These are phyloP conservation scores for Daldinia sp. DNA, from an alignment of 2,329 filamentous ascomycete genomes.

Conservation along the genomic window DNA sequence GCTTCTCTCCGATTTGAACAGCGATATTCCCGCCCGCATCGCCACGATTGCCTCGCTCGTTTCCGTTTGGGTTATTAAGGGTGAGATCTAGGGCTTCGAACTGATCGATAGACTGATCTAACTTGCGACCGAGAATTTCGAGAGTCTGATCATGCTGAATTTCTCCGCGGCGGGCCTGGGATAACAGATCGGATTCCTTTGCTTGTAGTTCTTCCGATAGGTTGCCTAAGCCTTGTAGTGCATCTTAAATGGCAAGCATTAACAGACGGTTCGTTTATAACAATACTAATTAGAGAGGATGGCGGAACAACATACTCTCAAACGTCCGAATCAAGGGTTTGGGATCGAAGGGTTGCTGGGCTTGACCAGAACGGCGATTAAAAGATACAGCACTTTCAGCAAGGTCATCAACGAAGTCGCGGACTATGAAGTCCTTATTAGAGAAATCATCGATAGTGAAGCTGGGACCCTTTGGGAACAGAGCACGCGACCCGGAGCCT, in stretches of 20 bases:
- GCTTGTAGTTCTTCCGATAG: conserved; percentile 88
- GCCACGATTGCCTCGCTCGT: conserved; percentile 60
- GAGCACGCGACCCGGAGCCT: conserved; percentile 67
- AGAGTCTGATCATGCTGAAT: conserved; percentile 92
- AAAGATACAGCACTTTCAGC: conserved; percentile 85
- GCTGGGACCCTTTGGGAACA: conserved; percentile 82
- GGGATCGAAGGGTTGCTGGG: conserved; percentile 81
- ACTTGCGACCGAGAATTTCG: conserved; percentile 85
- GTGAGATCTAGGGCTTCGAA: conserved; percentile 92
- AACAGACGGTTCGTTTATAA: conserved; percentile 32
- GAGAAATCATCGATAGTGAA: conserved; percentile 92
- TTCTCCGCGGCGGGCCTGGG: conserved; percentile 90
- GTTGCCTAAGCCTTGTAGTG: conserved; percentile 74
- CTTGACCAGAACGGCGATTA: conserved; percentile 80
- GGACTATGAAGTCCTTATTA: conserved; percentile 94
- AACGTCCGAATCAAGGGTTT: conserved; percentile 97
- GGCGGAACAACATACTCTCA: conserved; percentile 69
- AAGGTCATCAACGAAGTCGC: conserved; percentile 95
- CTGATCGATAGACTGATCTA: conserved; percentile 90
- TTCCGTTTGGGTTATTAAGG: conserved; percentile 71
- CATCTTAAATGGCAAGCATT: conserved; percentile 58
- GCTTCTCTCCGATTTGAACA: conserved; percentile 91
- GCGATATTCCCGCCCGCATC: conserved; percentile 85
- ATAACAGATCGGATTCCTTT: conserved; percentile 90
- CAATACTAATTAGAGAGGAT: background rate